Conservation (phyloP, 306 rosid genomes). For the Geum urbanum region DNA sequence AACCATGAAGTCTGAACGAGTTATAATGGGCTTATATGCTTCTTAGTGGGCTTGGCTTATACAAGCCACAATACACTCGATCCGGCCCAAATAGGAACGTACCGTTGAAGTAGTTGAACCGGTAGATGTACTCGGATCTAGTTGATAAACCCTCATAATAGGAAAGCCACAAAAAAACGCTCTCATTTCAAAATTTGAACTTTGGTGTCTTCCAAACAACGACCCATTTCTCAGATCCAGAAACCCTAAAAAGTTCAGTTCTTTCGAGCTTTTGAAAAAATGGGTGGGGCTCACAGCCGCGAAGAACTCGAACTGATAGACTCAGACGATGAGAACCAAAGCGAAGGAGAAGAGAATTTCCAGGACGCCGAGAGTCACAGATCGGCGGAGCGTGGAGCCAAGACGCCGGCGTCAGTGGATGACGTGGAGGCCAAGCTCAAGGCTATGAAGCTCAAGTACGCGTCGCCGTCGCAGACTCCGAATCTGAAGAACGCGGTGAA, state of each 20-base stretch:
- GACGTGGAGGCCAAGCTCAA: constrained; percentile 79
- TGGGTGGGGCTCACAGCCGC: constrained; percentile 79
- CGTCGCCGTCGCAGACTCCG: constrained; percentile 39
- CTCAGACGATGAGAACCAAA: constrained; percentile 31
- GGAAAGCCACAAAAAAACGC: background rate
- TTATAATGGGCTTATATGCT: background rate
- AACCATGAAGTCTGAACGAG: constrained; percentile 5
- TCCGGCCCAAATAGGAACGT: background rate
- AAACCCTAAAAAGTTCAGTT: background rate
- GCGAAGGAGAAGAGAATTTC: constrained; percentile 39
- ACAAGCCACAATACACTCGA: background rate
- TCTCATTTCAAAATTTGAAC: constrained; percentile 56
- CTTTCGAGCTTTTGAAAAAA: constrained; percentile 7
- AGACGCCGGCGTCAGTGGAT: constrained; percentile 63
- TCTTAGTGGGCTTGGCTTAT: background rate
- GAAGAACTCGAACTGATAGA: constrained; percentile 58
- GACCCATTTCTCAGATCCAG: constrained; percentile 7
- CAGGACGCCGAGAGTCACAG: constrained; percentile 47
- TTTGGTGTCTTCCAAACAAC: constrained; percentile 36
- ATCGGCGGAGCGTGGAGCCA: constrained; percentile 46
- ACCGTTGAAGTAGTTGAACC: background rate
- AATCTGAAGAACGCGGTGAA: constrained; percentile 60
- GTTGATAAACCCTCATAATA: constrained; percentile 4
- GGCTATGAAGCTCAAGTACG: constrained; percentile 76
- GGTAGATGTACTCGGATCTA: background rate